Base-by-base conservation (phyloP, 83 land plant species). In the Picea abies region DNA sequence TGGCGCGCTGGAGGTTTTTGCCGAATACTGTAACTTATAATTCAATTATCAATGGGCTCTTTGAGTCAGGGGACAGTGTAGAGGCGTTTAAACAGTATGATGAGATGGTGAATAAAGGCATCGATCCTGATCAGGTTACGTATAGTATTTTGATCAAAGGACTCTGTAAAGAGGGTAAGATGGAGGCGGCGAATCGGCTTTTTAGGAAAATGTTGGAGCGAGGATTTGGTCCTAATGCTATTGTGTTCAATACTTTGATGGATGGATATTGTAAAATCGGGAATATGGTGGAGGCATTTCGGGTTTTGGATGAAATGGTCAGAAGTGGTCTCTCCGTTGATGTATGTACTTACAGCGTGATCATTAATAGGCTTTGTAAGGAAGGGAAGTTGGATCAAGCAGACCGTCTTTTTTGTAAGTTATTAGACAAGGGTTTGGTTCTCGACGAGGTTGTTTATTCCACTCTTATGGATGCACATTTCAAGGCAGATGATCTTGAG, bases 211-310 rank as follows among this genome's bases (percentile, higher is more conserved):
- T 92, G 91, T 83, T 87, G 23, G 87, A 86, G 20, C 80, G 62
- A 11, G 92, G 91, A 11, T 35, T 84, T 68, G 60, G 77, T 8
- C 89, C 92, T 1, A 89, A 88, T 78, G 67, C 65, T 79, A 80
- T 87, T 25, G 86, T 90, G 2, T 92, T 86, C 82, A 94, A 92
- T 84, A 89, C 95, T 56, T 82, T 94, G 84, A 89, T 94, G 26
- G 70, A 83, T 85, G 91, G 86, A 16, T 88, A 85, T 79, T 89
- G 94, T 77, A 89, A 88, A 77, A 82, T 77, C 11, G 91, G 92
- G 32, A 83, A 89, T 15, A 19, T 90, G 69, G 85, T 25, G 11
- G 85, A 87, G 68, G 95, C 97, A 19, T 87, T 87, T 25, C 82
- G 56, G 17, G 58, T 87, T 70, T 89, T 94, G 88, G 87, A 91